Conservation (phyloP, 169 alveolate genomes). For the Plasmodium inui region DNA sequence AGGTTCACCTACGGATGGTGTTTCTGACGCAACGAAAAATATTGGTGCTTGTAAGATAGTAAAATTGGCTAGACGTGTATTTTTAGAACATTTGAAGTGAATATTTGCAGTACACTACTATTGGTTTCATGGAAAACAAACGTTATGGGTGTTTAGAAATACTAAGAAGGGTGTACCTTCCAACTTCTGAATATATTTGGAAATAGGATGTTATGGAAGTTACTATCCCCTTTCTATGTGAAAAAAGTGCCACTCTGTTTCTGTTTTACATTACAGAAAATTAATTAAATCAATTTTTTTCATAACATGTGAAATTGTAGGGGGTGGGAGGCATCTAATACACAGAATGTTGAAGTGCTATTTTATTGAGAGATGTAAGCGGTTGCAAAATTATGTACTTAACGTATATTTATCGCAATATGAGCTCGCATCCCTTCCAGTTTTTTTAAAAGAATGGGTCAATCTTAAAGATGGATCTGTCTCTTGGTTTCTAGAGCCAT, state of each 20-base stretch:
- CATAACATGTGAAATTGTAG: too few relatives aligned
- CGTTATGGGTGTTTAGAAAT: not conserved
- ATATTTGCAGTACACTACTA: not conserved
- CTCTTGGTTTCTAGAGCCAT: not conserved
- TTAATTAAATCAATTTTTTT: too few relatives aligned
- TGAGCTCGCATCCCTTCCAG: not conserved
- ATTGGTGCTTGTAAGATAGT: not conserved
- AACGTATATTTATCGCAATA: too few relatives aligned
- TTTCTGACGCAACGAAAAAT: not conserved
- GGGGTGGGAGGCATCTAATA: too few relatives aligned
- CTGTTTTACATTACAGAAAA: too few relatives aligned
- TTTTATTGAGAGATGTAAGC: not conserved
- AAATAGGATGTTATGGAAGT: too few relatives aligned
- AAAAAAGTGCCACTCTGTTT: too few relatives aligned
- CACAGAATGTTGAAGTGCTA: too few relatives aligned
- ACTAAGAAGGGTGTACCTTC: too few relatives aligned
- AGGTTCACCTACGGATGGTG: slow-evolving; percentile 93
- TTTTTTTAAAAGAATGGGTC: not conserved
- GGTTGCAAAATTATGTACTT: too few relatives aligned
- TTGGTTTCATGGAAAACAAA: not conserved
- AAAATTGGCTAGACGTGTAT: not conserved
- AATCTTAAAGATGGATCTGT: not conserved
- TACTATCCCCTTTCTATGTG: too few relatives aligned
- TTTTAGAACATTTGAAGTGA: not conserved
- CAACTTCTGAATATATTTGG: too few relatives aligned